phyloP scores from a whole-genome alignment of 2,329 filamentous ascomycete genomes.

The Talaromyces marneffei region DNA sequence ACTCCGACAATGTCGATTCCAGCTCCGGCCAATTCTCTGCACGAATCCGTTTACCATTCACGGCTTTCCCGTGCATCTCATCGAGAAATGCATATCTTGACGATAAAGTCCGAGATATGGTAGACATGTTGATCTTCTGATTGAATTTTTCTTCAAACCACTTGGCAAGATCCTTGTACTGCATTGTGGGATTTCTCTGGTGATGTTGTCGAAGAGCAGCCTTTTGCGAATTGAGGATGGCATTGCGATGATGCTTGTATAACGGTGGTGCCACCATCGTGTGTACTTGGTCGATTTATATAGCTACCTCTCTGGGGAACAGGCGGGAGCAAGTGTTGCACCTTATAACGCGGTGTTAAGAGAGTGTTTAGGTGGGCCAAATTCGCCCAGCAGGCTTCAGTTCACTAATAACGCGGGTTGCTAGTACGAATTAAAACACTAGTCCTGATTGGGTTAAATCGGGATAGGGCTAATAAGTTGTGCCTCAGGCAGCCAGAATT shows the following conservation, averaged over 20 bases:
- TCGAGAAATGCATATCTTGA: neutral
- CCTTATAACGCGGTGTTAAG: conserved; percentile 7
- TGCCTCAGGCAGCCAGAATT: neutral
- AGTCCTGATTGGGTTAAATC: neutral
- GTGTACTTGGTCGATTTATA: neutral
- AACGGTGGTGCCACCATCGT: neutral
- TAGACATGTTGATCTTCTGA: conserved; percentile 2
- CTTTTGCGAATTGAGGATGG: conserved; percentile 8
- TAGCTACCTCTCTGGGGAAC: neutral
- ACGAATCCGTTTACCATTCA: neutral
- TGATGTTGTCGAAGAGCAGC: neutral
- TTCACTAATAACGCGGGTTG: conserved; percentile 8
- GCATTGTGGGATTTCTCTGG: neutral
- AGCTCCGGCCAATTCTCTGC: conserved; percentile 7
- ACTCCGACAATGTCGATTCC: conserved; percentile 3
- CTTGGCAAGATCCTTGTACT: neutral
- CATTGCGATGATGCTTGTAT: conserved; percentile 1
- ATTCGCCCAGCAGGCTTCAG: neutral
- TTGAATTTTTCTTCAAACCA: conserved; percentile 7
- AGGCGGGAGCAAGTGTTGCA: too few species aligned
- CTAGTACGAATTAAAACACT: neutral
- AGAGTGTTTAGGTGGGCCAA: neutral
- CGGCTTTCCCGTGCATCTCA: neutral
- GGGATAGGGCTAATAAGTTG: neutral
- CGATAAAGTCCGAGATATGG: conserved; percentile 5